Evolutionary conservation across 2,329 filamentous ascomycete genomes (phyloP), one percentile per base, ranked within the genome.

Genomic region (Sordariomycetes sp.): DNA sequence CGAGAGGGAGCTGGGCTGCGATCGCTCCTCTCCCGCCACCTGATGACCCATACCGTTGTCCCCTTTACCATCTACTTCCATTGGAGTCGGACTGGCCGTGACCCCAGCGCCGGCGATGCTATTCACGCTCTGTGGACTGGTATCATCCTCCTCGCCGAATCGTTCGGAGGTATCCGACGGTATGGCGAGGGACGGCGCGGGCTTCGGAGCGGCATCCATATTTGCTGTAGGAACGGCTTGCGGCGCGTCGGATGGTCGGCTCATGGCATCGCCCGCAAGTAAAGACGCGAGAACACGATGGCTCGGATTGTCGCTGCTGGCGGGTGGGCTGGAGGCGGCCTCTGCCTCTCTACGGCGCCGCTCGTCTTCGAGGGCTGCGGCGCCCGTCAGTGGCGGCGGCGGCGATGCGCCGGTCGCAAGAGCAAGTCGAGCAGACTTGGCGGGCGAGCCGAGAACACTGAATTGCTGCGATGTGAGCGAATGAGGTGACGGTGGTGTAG

Each of bases 261-360:
- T 75, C 59, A 77, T 70, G 17, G 64, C 62, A 36, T 59, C 65
- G 29, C 66, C 66, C 23, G 71, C 68, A 58, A 76, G 64, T 31
- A 78, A 58, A 15, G 70, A 69, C 16, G 64, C 60, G 20, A 78
- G 55, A 21, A 64, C 69, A 39, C 59, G 65, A 34, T 72, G 70
- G n/a, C 61, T 61, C 15, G 70, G 66, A 35, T 73, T 72, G 26
- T 74, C 68, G 48, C 62, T 73, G 32, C 59, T 63, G 23, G 60
- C 61, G 24, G 60, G 55, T 34, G 60, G 56, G 33, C 61, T 59
- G 33, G 54, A 52, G 34, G 50, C 55, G 28, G 43, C 55, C 24
- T 63, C 59, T 34, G 50, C 49, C 46, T 70, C 64, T 39, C 62
- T 59, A 42, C 61, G 62, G 31, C 63, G 62, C 41, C 63, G 61